These are phyloP conservation scores for Trypanosoma mega DNA, from an alignment of 208 protist genomes.

Conservation along the genomic window DNA sequence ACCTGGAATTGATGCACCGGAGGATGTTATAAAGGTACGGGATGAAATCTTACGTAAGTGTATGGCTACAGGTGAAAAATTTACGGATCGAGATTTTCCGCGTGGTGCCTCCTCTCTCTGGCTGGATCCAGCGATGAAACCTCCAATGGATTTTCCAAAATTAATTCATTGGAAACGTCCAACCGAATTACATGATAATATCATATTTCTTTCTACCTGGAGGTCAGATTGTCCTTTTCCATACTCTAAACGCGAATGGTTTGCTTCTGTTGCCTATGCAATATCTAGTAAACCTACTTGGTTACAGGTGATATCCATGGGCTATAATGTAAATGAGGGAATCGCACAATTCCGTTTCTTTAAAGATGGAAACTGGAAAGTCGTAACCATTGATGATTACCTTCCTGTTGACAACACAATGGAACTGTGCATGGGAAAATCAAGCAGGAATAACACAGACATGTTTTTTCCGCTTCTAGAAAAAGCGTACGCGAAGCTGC, in stretches of 20 bases:
- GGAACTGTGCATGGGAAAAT: constrained; percentile 45
- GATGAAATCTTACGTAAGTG: constrained; percentile 52
- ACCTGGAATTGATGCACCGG: constrained; percentile 9
- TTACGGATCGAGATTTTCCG: constrained; percentile 81
- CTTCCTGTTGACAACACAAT: constrained; percentile 67
- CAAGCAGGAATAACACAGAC: constrained; percentile 26
- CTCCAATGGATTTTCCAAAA: constrained; percentile 45
- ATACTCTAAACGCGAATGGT: constrained; percentile 67
- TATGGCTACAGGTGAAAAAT: constrained; percentile 42
- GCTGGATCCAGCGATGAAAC: constrained; percentile 49
- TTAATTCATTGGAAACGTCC: constrained; percentile 63
- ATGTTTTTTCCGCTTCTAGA: constrained; percentile 83
- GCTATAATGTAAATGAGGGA: constrained; percentile 66
- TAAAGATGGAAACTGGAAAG: constrained; percentile 70
- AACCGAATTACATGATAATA: constrained; percentile 33
- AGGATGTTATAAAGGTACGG: constrained; percentile 23
- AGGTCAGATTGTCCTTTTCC: constrained; percentile 51
- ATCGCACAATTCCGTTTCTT: constrained; percentile 88
- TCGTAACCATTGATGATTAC: constrained; percentile 88
- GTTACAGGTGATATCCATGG: constrained; percentile 52
- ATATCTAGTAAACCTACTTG: constrained; percentile 66
- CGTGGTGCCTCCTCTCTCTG: constrained; percentile 75
- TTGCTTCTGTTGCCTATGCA: constrained; percentile 67
- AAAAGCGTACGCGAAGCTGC: constrained; percentile 92
- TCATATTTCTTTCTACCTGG: constrained; percentile 25